Evolutionary conservation across 2,329 filamentous ascomycete genomes (phyloP).

Genomic region (Pyricularia sp.): DNA sequence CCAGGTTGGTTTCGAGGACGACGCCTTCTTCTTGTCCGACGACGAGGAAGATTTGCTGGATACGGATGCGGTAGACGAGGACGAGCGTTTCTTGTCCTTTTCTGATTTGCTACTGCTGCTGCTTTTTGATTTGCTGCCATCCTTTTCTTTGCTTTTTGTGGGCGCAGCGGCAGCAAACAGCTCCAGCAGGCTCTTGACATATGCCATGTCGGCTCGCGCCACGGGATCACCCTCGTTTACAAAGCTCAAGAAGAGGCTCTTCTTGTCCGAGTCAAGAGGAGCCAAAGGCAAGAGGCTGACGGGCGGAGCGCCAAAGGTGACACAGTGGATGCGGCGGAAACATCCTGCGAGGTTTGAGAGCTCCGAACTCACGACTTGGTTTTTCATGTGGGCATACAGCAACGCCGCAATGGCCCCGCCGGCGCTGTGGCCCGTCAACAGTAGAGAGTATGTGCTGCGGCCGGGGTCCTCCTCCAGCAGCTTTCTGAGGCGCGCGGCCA

Average conservation of each 20-base stretch:
- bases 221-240: slow-evolving; percentile 83
- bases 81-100: slow-evolving; percentile 9
- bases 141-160: slow-evolving; percentile 4
- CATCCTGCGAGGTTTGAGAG: slow-evolving; percentile 54
- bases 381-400: slow-evolving; percentile 72
- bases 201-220: slow-evolving; percentile 60
- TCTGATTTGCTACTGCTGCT: slow-evolving; percentile 10
- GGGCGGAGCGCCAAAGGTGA: slow-evolving; percentile 76
- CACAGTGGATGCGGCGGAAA: slow-evolving; percentile 71
- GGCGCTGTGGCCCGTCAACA: slow-evolving; percentile 79
- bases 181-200: slow-evolving; percentile 59
- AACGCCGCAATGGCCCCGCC: slow-evolving; percentile 73
- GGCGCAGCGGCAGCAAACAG: slow-evolving; percentile 53
- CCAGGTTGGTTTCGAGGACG: slow-evolving; percentile 38
- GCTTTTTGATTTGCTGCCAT: slow-evolving; percentile 2
- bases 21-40: not conserved
- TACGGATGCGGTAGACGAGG: not conserved
- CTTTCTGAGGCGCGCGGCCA: slow-evolving; percentile 55
- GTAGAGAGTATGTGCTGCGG: slow-evolving; percentile 52
- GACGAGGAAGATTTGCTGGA: not conserved
- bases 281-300: slow-evolving; percentile 60
- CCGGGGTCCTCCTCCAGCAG: slow-evolving; percentile 60
- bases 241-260: slow-evolving; percentile 66
- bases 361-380: slow-evolving; percentile 45
- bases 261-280: slow-evolving; percentile 32